Percentiles rank a stretch among this genome's conserved stretches.
Conservation (phyloP, 805 yeast genomes). For the Candida sanyiensis region DNA sequence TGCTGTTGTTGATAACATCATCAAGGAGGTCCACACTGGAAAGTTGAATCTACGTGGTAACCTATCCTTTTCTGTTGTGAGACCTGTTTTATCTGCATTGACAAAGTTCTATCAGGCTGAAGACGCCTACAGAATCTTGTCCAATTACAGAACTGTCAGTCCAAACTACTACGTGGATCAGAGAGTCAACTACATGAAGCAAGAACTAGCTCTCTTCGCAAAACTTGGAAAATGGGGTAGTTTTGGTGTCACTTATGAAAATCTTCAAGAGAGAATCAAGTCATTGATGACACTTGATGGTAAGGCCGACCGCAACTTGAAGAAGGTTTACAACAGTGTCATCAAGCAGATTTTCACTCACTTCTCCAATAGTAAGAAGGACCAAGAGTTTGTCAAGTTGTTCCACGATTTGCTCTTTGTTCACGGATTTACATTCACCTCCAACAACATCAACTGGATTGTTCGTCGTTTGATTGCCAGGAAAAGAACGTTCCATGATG, state of each 20-base stretch:
- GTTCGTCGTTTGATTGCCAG: slow-evolving; percentile 25
- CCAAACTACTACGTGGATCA: slow-evolving; percentile 21
- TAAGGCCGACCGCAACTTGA: slow-evolving; percentile 19
- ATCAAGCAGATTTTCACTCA: slow-evolving; percentile 13
- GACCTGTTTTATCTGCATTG: slow-evolving; percentile 31
- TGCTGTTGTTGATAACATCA: slow-evolving; percentile 27
- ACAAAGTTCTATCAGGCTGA: slow-evolving; percentile 28
- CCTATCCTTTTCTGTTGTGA: slow-evolving; percentile 31
- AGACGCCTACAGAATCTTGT: slow-evolving; percentile 29
- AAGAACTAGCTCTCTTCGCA: slow-evolving; percentile 28
- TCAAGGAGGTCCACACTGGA: slow-evolving; percentile 24
- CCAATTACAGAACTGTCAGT: slow-evolving; percentile 26
- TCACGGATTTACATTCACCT: slow-evolving; percentile 27
- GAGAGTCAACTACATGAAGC: slow-evolving; percentile 26
- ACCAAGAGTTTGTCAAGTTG: slow-evolving; percentile 9
- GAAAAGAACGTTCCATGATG: slow-evolving; percentile 26
- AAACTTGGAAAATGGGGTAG: slow-evolving; percentile 26
- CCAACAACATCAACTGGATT: slow-evolving; percentile 29
- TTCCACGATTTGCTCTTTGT: slow-evolving; percentile 22
- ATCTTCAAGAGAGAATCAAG: slow-evolving; percentile 20
- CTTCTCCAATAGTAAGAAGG: slow-evolving; percentile 5
- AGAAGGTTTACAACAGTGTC: slow-evolving; percentile 21
- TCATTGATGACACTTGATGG: slow-evolving; percentile 13
- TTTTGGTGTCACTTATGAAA: slow-evolving; percentile 26
- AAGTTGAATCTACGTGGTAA: slow-evolving; percentile 18